Evolutionary conservation across 768 basidiomycete genomes (phyloP), one percentile per base, ranked within the genome.

Genomic region (Arthromyces matolae): DNA sequence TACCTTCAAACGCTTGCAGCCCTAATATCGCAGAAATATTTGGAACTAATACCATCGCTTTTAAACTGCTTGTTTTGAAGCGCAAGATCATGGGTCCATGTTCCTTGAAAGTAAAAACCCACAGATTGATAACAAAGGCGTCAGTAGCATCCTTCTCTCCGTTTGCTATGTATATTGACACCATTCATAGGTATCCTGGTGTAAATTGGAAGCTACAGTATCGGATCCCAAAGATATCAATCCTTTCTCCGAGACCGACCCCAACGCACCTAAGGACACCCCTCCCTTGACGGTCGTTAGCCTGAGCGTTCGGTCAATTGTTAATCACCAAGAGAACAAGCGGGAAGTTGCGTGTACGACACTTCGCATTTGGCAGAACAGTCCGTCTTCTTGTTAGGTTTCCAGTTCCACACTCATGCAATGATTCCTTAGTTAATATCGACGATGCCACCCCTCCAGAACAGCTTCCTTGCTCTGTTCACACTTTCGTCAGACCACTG

Each of bases 41-140:
- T 56, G 96, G 96, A 10, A 88, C 94, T 3, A 93, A 83, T 55
- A 95, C 93, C 5, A 90, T 72, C 43, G 87, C 95, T 0, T 99
- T 99, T 57, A 96, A 98, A 63, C 71, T 92, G 8, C 79, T 99
- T 16, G 94, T 93, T 2, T 57, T 98, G 37, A 98, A 98, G 66
- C 83, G 93, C 25, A 96, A 94, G 69, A 96, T 98, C 48, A 97
- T 97, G 93, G 96, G 96, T 0, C 94, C 96, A 0, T 98, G 96
- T 62, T 99, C 95, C 71, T 99, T 36, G 77, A 85, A 47, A 78
- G 98, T 52, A 86, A 86, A 67, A 78, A 85, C 37, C 85, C 87
- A 1, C 67, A 75, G 19, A 69, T 94, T 14, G 89, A 88, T 40
- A 69, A 83, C 56, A 86, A 89, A 66, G 89, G 88, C 2, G 93